Evolutionary conservation across 306 rosid species (phyloP).

Genomic region (Prunus padus): DNA sequence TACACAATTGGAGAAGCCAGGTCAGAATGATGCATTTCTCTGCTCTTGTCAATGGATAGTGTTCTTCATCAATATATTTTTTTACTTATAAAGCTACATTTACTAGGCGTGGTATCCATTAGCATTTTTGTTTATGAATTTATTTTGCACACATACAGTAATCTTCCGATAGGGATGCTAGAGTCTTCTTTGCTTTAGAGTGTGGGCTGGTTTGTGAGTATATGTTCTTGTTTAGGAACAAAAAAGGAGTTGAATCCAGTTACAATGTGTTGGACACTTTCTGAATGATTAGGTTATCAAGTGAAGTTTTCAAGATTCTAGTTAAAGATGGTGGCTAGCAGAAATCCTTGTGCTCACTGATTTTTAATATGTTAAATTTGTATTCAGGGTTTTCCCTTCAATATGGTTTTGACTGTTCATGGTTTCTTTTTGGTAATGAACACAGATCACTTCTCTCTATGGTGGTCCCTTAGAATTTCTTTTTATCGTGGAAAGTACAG

Average conservation of each 20-base stretch:
- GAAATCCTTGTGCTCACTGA: slow-evolving; percentile 14
- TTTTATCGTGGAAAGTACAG: slow-evolving; percentile 80
- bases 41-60: too few relatives aligned
- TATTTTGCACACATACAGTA: not conserved
- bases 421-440: slow-evolving; percentile 25
- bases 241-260: not conserved
- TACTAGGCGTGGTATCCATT: not conserved
- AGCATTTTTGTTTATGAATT: not conserved
- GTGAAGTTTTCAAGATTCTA: not conserved
- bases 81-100: not conserved
- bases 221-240: not conserved
- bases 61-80: not conserved
- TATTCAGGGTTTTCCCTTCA: slow-evolving; percentile 8
- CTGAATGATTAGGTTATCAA: not conserved
- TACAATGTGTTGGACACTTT: not conserved
- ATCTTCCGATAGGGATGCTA: not conserved
- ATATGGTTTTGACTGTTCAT: slow-evolving; percentile 6
- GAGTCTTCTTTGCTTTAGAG: not conserved
- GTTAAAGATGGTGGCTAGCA: not conserved
- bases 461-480: slow-evolving; percentile 94
- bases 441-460: slow-evolving; percentile 93
- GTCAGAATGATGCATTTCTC: slow-evolving; percentile 34
- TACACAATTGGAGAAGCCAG: slow-evolving; percentile 96
- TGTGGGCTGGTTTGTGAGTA: not conserved
- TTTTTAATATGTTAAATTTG: slow-evolving; percentile 2